These are phyloP conservation scores for Neolentinus lepideus DNA, from an alignment of 1,284 basidiomycete genomes.

Conservation along the genomic window DNA sequence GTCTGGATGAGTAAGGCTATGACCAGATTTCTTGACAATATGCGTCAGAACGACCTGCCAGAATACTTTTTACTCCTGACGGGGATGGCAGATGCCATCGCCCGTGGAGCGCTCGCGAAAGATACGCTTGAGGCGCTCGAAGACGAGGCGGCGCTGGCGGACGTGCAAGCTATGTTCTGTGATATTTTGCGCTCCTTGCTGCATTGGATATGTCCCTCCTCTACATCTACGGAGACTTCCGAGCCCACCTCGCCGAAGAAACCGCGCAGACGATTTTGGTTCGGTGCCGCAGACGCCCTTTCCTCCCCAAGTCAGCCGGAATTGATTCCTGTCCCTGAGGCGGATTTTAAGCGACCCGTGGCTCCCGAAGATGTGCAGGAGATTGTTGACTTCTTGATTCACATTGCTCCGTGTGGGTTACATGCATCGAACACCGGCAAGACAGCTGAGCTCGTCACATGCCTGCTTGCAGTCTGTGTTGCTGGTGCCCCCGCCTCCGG, in stretches of 20 bases:
- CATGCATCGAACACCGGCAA: background rate
- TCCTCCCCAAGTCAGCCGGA: background rate
- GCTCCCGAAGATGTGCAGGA: background rate
- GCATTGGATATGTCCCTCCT: background rate
- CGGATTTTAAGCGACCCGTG: background rate
- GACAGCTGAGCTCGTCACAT: background rate
- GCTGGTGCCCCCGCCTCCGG: background rate
- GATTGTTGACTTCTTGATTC: background rate
- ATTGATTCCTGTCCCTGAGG: background rate
- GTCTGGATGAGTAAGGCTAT: background rate
- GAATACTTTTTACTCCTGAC: background rate
- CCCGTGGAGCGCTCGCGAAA: background rate
- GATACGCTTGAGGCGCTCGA: no score
- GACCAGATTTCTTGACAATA: background rate
- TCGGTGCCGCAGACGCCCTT: background rate
- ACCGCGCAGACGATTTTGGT: background rate
- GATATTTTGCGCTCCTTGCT: background rate
- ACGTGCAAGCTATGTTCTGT: background rate
- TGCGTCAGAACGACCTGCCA: background rate
- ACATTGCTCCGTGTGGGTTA: background rate
- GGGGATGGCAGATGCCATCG: background rate
- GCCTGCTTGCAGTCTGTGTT: background rate
- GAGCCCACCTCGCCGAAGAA: background rate
- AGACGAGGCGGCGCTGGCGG: background rate
- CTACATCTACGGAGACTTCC: background rate